Evolutionary conservation across 768 basidiomycete species (phyloP), one percentile per base, ranked within the genome.

Genomic region (Xanthoconium purpureum): DNA sequence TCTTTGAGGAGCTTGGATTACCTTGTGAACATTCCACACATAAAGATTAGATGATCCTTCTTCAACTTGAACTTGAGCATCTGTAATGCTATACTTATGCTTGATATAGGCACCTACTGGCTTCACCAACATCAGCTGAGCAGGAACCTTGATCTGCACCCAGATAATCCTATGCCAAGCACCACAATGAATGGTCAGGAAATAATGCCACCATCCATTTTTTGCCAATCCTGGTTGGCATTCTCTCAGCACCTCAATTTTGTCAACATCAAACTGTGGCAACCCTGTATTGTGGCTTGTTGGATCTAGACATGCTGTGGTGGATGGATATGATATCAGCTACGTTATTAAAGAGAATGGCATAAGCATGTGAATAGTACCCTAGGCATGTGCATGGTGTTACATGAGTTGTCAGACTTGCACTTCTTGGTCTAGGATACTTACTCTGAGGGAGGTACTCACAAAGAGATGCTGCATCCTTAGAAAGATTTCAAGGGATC

Each of bases 331-430:
- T 66, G 96, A 96, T 6, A 88, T 98, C 58, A 95, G 96, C 18
- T 99, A 98, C 68, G 98, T 98, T 71, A 98, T 99, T 79, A 98
- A 97, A 73, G 94, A 97, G 61, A 88, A 95, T 58, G 88, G 87
- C 3, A 81, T 96, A 50, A 91, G 89, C 15, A 78, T 97, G 88
- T 91, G 71, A 24, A 85, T 71, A 5, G 51, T 15, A 6, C 46
- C 18, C 18, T 24, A 36, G 14, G 44, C 36, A 5, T 24, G 39
- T 28, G 18, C 29, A 48, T 32, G 57, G 46, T 35, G 44, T 57
- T 38, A 20, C n/a, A 28, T 37, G 24, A 24, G 24, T 24, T 24
- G 24, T 24, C 24, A 24, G 24, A 24, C 24, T 24, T 24, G 24
- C 24, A 24, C 24, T 24, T 24, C 24, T 24, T 24, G 24, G 4